Base-by-base conservation (phyloP, 352 stramenopile species). In the Phytopythium sindhum region DNA sequence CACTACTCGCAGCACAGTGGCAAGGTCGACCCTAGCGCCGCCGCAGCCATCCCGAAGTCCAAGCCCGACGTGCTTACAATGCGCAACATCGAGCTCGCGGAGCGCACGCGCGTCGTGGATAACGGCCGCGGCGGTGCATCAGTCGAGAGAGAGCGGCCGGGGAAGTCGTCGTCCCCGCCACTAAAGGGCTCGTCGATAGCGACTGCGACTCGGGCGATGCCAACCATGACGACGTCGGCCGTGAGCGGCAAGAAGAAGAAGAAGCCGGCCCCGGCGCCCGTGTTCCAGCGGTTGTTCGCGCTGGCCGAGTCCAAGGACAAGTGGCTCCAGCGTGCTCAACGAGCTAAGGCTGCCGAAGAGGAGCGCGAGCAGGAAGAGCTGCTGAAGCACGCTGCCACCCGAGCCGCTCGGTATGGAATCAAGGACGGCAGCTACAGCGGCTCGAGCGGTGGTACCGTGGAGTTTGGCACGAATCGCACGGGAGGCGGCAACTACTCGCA, bases 271-370 rank as follows among this genome's bases (percentile, higher is more conserved):
- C 56, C 68, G 37, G 58, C 65, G 35, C 68, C 72, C 4, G 85
- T 86, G 12, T 91, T 83, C 48, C 72, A 91, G 28, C 75, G 83
- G 1, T 68, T 94, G 17, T 82, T 92, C 54, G 78, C 85, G 15
- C 68, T 94, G 23, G 85, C 85, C 35, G 80, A 88, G 55, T 77
- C 80, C 9, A 82, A 82, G 50, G 74, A 89, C 51, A 90, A 91
- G 61, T 94, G 85, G 85, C 84, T 89, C 45, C 66, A 82, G 21
- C 80, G 81, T 2, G 80, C 82, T 6, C 81, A 89, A 58, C 89
- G 89, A 70, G 72, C 74, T 24, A 90, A 91, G 54, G 74, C 80
- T 7, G 60, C 75, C 10, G 84, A 92, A 53, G 72, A 80, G 51
- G 71, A 75, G 51, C 66, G 72, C 12, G 74, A 88, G 55, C 63